A percentile compares a stretch with the other conserved stretches of the same genome.
phyloP scores from a whole-genome alignment of 2,329 filamentous ascomycete genomes.

The Lasiodiplodia theobromae region DNA sequence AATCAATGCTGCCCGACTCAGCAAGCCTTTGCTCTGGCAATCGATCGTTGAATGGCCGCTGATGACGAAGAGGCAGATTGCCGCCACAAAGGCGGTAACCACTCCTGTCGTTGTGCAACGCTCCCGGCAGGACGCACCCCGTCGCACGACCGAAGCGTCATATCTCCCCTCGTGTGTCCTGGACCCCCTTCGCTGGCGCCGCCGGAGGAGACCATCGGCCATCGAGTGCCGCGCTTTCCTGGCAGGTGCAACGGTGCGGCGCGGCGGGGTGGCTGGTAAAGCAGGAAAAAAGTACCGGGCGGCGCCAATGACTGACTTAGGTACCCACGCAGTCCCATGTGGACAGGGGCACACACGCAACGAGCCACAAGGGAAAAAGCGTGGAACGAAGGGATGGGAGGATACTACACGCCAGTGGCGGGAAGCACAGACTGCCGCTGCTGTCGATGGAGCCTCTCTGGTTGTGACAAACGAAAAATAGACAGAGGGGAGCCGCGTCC shows the following conservation, averaged over 20 bases:
- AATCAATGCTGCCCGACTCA: not conserved
- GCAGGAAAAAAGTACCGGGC: not conserved
- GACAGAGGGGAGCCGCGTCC: conserved; percentile 10
- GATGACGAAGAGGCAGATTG: conserved; percentile 1
- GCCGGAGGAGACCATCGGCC: not conserved
- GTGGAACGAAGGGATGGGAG: conserved; percentile 18
- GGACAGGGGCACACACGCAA: not conserved
- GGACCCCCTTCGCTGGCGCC: conserved; percentile 2
- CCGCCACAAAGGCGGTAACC: conserved; percentile 23
- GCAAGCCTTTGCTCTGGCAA: not conserved
- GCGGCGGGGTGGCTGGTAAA: conserved; percentile 2
- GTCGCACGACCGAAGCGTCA: conserved; percentile 22
- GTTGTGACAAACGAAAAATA: not conserved
- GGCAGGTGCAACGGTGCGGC: not conserved
- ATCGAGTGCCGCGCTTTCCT: not conserved
- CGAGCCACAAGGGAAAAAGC: not conserved
- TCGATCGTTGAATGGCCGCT: not conserved
- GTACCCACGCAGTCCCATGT: conserved; percentile 11
- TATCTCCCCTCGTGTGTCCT: not conserved
- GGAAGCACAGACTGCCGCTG: conserved; percentile 15
- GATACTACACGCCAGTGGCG: not conserved
- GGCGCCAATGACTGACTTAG: not conserved
- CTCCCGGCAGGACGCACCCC: not conserved
- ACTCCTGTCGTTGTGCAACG: conserved; percentile 22
- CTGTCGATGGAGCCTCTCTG: not conserved